Base-by-base conservation (phyloP, 2,329 filamentous ascomycete species). In the Coniochaeta hoffmannii region DNA sequence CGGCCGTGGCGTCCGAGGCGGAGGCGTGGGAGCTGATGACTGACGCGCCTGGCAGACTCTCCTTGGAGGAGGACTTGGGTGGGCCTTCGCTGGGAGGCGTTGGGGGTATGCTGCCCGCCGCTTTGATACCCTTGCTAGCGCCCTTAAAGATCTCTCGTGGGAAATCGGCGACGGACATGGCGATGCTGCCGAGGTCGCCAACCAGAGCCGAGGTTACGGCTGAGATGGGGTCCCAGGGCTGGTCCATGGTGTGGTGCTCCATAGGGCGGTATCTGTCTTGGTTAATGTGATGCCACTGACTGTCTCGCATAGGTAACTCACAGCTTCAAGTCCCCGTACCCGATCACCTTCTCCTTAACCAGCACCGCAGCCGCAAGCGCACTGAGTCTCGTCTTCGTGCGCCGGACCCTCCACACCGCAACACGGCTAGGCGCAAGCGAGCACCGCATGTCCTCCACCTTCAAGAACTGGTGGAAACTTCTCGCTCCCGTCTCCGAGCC, bases 81-180 rank as follows among this genome's bases (percentile, higher is more conserved):
- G 53, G 49, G 15, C 41, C 46, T n/a, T 22, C 22, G 19, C 50
- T 31, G 22, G 46, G 38, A 2, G 41, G 41, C 4, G 49, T 51
- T 9, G 28, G 28, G 8, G 49, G 28, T 6, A 10, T 7, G 19
- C 30, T 41, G 19, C 14, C 50, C 12, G 31, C 35, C 32, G 50
- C 58, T 55, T 53, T 61, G 56, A 53, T 64, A 53, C 56, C 60
- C 55, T 58, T 62, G 53, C 38, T 62, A 51, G 2, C 49, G 8
- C 53, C 62, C 58, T 75, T 79, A 67, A 83, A 81, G 5, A 85
- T 68, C 57, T 83, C 78, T 17, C 78, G 71, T 2, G 83, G 83
- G 61, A 86, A 80, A 64, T 96, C 90, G 1, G 89, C 89, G 38
- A 96, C 78, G 1, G 90, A 89, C 80, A 95, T 88, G 64, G 89